These are phyloP conservation scores for Boletus reticuloceps DNA, from an alignment of 768 basidiomycete species.

Conservation along the genomic window DNA sequence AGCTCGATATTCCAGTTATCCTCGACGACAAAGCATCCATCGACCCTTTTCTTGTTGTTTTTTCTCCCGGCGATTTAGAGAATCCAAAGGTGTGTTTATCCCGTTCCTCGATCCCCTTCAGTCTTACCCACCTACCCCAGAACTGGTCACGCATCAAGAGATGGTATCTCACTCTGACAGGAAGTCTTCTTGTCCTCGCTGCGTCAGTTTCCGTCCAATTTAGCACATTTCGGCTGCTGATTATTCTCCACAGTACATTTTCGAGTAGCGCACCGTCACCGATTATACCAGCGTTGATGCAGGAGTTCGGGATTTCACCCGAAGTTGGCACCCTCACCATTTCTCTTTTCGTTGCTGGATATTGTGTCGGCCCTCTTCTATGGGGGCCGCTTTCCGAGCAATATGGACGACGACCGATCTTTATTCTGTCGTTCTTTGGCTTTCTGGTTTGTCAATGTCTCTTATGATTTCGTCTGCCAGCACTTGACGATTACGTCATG, in stretches of 20 bases:
- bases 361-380: conserved; percentile 58
- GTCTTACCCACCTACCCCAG: conserved; percentile 28
- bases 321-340: conserved; percentile 55
- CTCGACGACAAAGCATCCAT: conserved; percentile 8
- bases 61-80: conserved; percentile 36
- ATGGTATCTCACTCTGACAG: conserved; percentile 53
- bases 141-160: conserved; percentile 45
- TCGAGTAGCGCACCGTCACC: conserved; percentile 59
- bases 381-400: conserved; percentile 57
- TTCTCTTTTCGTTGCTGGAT: conserved; percentile 67
- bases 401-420: conserved; percentile 60
- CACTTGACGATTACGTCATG: background rate
- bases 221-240: background rate
- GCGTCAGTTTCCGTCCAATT: conserved; percentile 37
- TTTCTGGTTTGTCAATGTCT: conserved; percentile 43
- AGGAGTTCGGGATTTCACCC: conserved; percentile 46
- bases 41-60: conserved; percentile 34
- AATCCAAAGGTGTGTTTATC: conserved; percentile 44
- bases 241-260: conserved; percentile 45
- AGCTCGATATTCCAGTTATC: conserved; percentile 3
- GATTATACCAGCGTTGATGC: conserved; percentile 41
- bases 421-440: conserved; percentile 52
- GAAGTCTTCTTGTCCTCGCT: conserved; percentile 51
- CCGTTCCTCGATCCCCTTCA: background rate
- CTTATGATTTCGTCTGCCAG: background rate